Conservation (phyloP, 2,329 filamentous ascomycete genomes). For the Fusarium phyllophilum region DNA sequence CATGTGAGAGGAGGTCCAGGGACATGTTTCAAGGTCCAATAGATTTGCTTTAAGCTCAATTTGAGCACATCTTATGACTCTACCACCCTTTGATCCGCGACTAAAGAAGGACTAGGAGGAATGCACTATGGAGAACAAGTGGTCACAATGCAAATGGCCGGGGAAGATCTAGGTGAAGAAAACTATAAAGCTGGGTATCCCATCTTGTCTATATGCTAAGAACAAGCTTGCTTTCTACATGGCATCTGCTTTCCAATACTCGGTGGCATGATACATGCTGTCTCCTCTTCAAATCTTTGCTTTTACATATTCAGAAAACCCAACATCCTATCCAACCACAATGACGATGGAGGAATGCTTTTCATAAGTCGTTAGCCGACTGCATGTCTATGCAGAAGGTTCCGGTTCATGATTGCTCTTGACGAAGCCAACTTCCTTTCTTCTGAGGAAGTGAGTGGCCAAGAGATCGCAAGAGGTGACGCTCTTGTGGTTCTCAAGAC, state of each 20-base stretch:
- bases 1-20: conserved; percentile 39
- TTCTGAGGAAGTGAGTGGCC: background rate
- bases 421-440: conserved; percentile 23
- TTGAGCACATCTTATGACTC: conserved; percentile 41
- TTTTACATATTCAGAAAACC: conserved; percentile 36
- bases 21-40: conserved; percentile 37
- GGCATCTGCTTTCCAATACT: conserved; percentile 29
- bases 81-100: conserved; percentile 28
- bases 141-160: conserved; percentile 14
- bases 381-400: conserved; percentile 26
- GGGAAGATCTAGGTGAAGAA: conserved; percentile 14
- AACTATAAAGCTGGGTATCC: conserved; percentile 45
- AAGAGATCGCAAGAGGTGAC: conserved; percentile 8
- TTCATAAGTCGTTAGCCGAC: conserved; percentile 35
- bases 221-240: conserved; percentile 42
- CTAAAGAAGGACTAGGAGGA: conserved; percentile 25
- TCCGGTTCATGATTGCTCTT: conserved; percentile 32
- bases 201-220: conserved; percentile 42
- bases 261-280: conserved; percentile 20
- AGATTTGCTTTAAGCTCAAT: conserved; percentile 35
- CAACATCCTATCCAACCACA: conserved; percentile 28
- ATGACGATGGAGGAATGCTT: conserved; percentile 35
- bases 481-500: conserved; percentile 9
- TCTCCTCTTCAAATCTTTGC: conserved; percentile 30
- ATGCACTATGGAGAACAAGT: conserved; percentile 20